Evolutionary conservation across 768 basidiomycete genomes (phyloP).

Genomic region (Psilocybe cyanescens): DNA sequence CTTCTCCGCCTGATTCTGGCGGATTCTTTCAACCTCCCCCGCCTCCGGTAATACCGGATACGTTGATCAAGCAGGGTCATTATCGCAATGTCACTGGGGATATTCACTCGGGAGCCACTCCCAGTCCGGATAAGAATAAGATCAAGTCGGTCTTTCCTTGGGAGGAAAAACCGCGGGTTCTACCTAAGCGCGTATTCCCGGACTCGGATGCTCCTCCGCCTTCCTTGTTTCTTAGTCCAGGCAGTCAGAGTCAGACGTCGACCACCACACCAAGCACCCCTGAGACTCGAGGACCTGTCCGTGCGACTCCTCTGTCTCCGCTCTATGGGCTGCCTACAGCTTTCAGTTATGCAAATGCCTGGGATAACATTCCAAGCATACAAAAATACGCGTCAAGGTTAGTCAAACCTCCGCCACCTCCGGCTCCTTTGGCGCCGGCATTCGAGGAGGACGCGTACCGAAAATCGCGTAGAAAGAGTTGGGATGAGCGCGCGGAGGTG

Average conservation of each 20-base stretch:
- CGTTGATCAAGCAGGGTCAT: conserved; percentile 71
- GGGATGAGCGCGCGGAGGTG: conserved; percentile 63
- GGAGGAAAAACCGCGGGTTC: conserved; percentile 76
- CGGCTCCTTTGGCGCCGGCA: conserved; percentile 46
- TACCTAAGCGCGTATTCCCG: conserved; percentile 78
- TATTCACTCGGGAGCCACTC: conserved; percentile 39
- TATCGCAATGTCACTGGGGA: conserved; percentile 70
- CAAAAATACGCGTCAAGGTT: conserved; percentile 72
- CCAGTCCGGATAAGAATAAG: conserved; percentile 71
- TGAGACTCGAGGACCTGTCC: conserved; percentile 29
- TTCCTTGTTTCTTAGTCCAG: conserved; percentile 41
- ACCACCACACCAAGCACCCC: conserved; percentile 40
- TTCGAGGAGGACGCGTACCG: conserved; percentile 50
- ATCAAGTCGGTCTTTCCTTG: conserved; percentile 92
- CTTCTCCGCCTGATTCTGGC: conserved; percentile 44
- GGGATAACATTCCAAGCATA: conserved; percentile 84
- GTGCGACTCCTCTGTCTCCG: conserved; percentile 39
- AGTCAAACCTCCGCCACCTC: conserved; percentile 38
- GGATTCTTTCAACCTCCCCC: conserved; percentile 67
- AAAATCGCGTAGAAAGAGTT: conserved; percentile 39
- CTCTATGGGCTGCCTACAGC: conserved; percentile 57
- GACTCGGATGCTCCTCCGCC: conserved; percentile 59
- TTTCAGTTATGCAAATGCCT: conserved; percentile 77
- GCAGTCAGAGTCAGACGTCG: conserved; percentile 38
- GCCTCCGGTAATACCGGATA: conserved; percentile 64